A percentile compares a stretch with the other conserved stretches of the same genome.
phyloP scores from a whole-genome alignment of 164 flowering plant species.

The Annona squamosa region DNA sequence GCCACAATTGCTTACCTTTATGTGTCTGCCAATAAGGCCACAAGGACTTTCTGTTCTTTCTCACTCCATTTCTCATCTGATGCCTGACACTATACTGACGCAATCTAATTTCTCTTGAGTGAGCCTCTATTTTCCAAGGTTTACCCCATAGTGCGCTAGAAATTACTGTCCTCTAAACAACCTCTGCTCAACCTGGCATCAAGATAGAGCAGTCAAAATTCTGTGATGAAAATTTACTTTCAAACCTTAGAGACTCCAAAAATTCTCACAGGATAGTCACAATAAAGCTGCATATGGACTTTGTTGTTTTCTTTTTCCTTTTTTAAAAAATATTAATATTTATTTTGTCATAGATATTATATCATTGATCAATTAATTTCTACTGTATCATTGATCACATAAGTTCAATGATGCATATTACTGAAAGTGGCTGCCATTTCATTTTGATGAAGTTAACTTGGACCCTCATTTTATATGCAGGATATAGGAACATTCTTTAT shows the following conservation, averaged over 20 bases:
- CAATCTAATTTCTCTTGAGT: not conserved
- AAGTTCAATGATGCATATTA: not conserved
- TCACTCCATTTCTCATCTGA: too few species aligned
- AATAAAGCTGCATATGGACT: not conserved
- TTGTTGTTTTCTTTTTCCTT: not conserved
- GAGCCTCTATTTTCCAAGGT: not conserved
- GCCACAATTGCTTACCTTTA: too few species aligned
- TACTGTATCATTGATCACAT: not conserved
- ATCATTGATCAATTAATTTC: not conserved
- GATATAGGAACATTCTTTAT: constrained; percentile 65
- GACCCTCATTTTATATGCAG: constrained; percentile 27
- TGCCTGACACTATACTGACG: too few species aligned
- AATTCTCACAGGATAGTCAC: not conserved
- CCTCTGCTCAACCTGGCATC: too few species aligned
- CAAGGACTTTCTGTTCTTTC: too few species aligned
- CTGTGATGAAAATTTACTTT: too few species aligned
- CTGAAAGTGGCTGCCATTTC: not conserved
- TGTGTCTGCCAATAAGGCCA: too few species aligned
- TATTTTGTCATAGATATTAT: not conserved
- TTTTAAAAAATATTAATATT: not conserved
- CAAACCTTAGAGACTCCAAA: not conserved
- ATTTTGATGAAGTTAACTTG: not conserved
- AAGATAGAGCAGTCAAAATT: too few species aligned
- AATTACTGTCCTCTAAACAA: not conserved
- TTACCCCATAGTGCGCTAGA: not conserved